Conservation (phyloP, 345 rosid species). For the Hevea brasiliensis region DNA sequence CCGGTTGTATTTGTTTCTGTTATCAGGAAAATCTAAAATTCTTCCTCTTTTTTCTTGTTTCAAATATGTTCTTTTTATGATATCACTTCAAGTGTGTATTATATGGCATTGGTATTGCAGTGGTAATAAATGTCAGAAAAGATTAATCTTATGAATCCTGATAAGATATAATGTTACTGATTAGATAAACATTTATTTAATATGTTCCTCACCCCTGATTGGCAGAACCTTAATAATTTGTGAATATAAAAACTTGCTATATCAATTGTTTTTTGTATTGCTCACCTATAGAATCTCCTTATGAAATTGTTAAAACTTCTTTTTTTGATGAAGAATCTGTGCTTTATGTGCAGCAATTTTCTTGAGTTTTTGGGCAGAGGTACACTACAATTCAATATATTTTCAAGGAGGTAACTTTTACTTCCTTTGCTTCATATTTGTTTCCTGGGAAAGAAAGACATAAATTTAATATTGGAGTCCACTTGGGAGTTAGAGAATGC, state of each 20-base stretch:
- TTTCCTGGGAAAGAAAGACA: background rate
- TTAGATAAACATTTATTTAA: background rate
- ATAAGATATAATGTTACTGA: background rate
- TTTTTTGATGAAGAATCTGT: slow-evolving; percentile 11
- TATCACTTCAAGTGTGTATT: background rate
- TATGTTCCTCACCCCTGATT: background rate
- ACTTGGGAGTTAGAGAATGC: background rate
- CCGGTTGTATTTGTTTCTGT: background rate
- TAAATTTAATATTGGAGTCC: no score
- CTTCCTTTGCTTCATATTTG: background rate
- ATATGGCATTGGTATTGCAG: background rate
- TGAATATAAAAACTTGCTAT: background rate
- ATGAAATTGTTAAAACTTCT: background rate
- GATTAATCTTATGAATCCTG: background rate
- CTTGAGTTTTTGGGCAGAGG: slow-evolving; percentile 98
- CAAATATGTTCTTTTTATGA: background rate
- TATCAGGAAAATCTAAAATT: background rate
- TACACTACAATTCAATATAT: slow-evolving; percentile 93
- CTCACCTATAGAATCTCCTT: no score
- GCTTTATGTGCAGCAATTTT: slow-evolving; percentile 57
- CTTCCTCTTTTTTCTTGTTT: background rate
- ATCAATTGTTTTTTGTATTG: background rate
- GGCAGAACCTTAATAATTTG: background rate
- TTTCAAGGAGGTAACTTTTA: slow-evolving; percentile 51
- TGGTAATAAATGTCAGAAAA: background rate